Evolutionary conservation across 1,284 basidiomycete species (phyloP), one percentile per base, ranked within the genome.

Genomic region (Irpex rosettiformis): DNA sequence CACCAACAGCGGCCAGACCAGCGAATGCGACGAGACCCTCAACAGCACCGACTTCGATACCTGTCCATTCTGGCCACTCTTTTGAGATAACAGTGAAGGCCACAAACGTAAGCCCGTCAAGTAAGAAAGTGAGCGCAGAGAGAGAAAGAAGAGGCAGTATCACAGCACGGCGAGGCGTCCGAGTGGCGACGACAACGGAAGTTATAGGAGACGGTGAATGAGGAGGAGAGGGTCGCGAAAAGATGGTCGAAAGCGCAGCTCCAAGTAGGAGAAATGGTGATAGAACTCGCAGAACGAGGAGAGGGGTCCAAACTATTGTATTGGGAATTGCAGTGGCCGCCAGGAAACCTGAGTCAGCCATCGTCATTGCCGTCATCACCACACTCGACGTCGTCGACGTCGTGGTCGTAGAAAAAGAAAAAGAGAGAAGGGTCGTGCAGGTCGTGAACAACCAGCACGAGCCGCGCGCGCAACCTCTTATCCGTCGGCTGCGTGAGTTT

Each of bases 61-160:
- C 86, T n/a, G 84, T 84, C 63, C 79, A 72, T 52, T 73, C 74
- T 8, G 77, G 81, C 90, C 90, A 93, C 18, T 76, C 64, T 65
- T 86, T 84, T 65, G 79, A 75, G 61, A 92, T 66, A 48, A 92
- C 78, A 24, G 86, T 82, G 66, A 80, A 80, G 22, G 83, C 71
- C 54, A 86, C 82, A 66, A 89, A 87, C 6, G 85, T 77, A 54
- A 89, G 74, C 58, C 96, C 80, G 81, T 99, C 82, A 75, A 94
- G 76, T 77, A 99, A 83, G 82, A 93, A 86, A 72, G 94, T 79
- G 75, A 96, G 64, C 76, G 94, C 86, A 72, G 85, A 68, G 54
- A 92, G 76, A 58, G 85, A 83, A 55, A 93, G 78, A 64, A 92
- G 75, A 55, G 77, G 72, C 57, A 92, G 78, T 70, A 94, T 91